phyloP scores from a whole-genome alignment of 371 early-diverging fungal species.

The Apophysomyces sp. region DNA sequence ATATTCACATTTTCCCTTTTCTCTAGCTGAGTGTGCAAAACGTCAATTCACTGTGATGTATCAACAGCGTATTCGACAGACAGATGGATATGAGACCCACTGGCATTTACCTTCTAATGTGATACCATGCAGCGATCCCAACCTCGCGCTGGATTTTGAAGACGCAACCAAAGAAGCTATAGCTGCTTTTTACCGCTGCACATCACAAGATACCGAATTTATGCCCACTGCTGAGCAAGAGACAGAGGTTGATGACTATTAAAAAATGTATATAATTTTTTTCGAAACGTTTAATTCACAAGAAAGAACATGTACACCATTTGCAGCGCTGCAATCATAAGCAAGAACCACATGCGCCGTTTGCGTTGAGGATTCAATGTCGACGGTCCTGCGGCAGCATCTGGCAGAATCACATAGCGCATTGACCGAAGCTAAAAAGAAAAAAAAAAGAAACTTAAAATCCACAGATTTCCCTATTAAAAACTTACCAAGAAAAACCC shows the following conservation, averaged over 20 bases:
- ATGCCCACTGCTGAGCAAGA: slow-evolving; percentile 54
- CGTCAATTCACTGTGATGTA: slow-evolving; percentile 41
- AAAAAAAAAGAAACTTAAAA: slow-evolving; percentile 4
- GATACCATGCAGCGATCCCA: slow-evolving; percentile 42
- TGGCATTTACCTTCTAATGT: slow-evolving; percentile 45
- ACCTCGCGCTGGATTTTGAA: slow-evolving; percentile 49
- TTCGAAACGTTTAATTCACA: slow-evolving; percentile 30
- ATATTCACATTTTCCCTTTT: slow-evolving; percentile 12
- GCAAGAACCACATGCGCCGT: slow-evolving; percentile 86
- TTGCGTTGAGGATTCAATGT: slow-evolving; percentile 77
- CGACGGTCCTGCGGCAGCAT: slow-evolving; percentile 69
- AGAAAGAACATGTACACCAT: slow-evolving; percentile 81
- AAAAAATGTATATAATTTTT: slow-evolving; percentile 6
- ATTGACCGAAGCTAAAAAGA: slow-evolving; percentile 76
- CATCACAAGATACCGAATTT: slow-evolving; percentile 46
- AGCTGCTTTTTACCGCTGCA: slow-evolving; percentile 46
- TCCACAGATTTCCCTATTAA: not conserved
- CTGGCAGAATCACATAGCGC: slow-evolving; percentile 88
- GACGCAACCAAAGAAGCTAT: slow-evolving; percentile 49
- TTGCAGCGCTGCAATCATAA: slow-evolving; percentile 82
- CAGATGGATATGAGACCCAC: slow-evolving; percentile 19
- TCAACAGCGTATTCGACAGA: slow-evolving; percentile 40
- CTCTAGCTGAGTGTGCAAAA: slow-evolving; percentile 19
- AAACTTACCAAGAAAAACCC: slow-evolving; percentile 63
- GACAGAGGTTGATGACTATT: slow-evolving; percentile 35